Evolutionary conservation across 2,329 filamentous ascomycete species (phyloP), one percentile per base, ranked within the genome.

Genomic region (Colletotrichum salicis): DNA sequence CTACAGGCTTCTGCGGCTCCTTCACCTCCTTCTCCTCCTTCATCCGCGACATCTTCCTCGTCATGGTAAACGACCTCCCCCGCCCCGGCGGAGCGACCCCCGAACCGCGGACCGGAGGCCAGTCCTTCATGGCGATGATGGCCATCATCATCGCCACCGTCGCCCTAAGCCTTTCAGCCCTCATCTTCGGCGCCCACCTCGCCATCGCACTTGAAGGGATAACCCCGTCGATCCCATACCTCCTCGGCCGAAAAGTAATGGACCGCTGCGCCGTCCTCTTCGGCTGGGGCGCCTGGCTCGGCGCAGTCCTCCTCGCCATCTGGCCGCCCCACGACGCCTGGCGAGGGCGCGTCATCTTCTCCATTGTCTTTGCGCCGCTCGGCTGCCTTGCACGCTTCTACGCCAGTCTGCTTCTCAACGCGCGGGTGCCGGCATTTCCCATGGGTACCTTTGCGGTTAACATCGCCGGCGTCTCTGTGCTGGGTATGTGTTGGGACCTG

Each of bases 21-120:
- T 94, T 96, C 77, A 98, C 95, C 0, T 95, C 93, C 11, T 97
- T 97, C 81, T 97, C 95, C 0, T 91, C 92, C 24, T 97, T 97
- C 79, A 91, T 95, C 58, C 88, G 93, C 7, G 95, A 97, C 76
- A 82, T 87, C 15, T 97, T 97, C 79, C 87, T 97, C 27, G 92
- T 94, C 0, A 82, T 97, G 22, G 91, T 93, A 4, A 96, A 97
- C 78, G 88, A 92, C 74, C 82, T 97, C 12, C 85, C 88, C 0
- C 37, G 51, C 0, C 24, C 67, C 1, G 70, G 56, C 10, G 56
- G 60, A 2, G 83, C 81, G 11, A 78, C 80, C 1, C 78, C 81
- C 0, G 81, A 83, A 24, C 77, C 76, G 0, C 87, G 94, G 3
- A 91, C 92, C 76, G 90, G 89, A 10, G 95, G 94, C 1, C 93